Base-by-base conservation (phyloP, 78 protist species). In the Mastigamoeba balamuthi region DNA sequence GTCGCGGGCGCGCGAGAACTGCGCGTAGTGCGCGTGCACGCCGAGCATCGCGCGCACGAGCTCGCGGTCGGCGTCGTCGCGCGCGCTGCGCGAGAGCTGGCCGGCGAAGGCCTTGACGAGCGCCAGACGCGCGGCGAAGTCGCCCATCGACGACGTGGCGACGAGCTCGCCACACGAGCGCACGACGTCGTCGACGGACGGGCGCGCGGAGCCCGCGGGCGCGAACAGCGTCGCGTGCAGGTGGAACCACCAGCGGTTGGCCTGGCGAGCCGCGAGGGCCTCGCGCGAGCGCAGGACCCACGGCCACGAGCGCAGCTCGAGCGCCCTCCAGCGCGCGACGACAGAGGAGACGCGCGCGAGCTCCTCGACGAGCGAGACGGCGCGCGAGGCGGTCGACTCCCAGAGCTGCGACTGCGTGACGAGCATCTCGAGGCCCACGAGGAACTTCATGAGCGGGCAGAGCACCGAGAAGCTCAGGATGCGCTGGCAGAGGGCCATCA, bases 241-340 rank as follows among this genome's bases (percentile, higher is more conserved):
- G 38, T 43, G 48, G 25, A 80, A 35, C 84, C 90, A 84, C n/a
- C 40, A 33, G 25, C 17, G 58, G 17, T 48, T 48, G 17, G 17
- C 58, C 17, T 48, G 17, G 58, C 17, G 58, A 48, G 58, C 17
- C 17, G 17, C 58, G 17, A 25, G 58, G 17, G 17, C 17, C 58
- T 48, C 17, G 33, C 52, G 67, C 67, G 35, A 78, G 53, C 25
- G 90, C 70, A 89, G 83, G 35, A 88, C 74, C 27, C 44, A n/a
- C 17, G 88, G 83, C 95, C 95, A 91, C n/a, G 77, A 40, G n/a
- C 75, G 72, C 66, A 87, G 39, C 77, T 91, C 95, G 38, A 84
- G 42, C 48, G 58, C 66, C 44, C 95, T 70, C 95, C 95, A 91
- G 37, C 95, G 81, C 1, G 77, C 52, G 63, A 91, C 69, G 23